Base-by-base conservation (phyloP, 2,329 filamentous ascomycete genomes). In the Colletotrichum sp. region DNA sequence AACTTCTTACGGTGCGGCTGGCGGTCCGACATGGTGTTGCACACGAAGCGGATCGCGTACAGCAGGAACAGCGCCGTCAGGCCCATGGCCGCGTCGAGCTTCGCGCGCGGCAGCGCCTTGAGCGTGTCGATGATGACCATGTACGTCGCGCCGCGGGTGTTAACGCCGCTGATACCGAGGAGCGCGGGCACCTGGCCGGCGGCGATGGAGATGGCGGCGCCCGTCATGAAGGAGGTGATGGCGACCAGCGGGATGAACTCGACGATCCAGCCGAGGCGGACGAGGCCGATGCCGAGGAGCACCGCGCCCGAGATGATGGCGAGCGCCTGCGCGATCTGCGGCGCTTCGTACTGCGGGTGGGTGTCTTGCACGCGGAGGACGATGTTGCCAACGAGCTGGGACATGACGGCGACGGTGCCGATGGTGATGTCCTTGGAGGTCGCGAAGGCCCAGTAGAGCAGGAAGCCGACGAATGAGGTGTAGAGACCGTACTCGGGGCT, bases 401-500 rank as follows among this genome's bases (percentile, higher is more conserved):
- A 90, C 69, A 88, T 88, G 48, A 90, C 86, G 16, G 88, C 88
- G 24, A 78, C 77, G 36, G 77, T 77, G 30, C 94, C 94, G 74
- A 96, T 96, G 12, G 94, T 95, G 82, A 96, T 96, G 82, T 96
- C 94, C 81, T 96, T 96, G 9, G 94, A 96, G 0, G 94, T 96
- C 43, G 94, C 94, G 81, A 96, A 96, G 73, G 95, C 90, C 94
- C 94, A 96, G 85, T 96, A 96, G 68, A 95, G 88, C 68, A 95
- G 85, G 36, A 95, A 94, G 66, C 94, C 94, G 83, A 95, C 94
- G 81, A 96, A 96, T 0, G 94, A 96, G 0, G 94, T 95, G 84
- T 96, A 96, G 0, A 96, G 87, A 43, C 94, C 94, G 80, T 91
- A 96, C 79, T 95, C 90, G 4, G 92, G 89, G 0, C 89, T 88